Percentiles rank a stretch among this genome's conserved stretches.
Conservation (phyloP, 116 monocot species). For the Papilionanthe hybrid region DNA sequence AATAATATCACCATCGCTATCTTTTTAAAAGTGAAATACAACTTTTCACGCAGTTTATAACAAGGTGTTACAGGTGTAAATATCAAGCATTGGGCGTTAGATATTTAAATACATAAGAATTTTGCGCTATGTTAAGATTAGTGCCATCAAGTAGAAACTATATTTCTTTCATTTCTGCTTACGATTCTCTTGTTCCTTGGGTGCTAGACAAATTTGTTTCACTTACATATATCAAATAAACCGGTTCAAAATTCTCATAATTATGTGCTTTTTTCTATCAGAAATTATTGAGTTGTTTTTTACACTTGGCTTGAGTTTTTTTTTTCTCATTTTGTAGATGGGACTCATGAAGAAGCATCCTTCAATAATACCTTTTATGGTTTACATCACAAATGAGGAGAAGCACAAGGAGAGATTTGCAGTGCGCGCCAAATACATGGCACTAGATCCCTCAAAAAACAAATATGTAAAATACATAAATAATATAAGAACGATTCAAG, state of each 20-base stretch:
- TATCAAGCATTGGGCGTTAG: no score
- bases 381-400: conserved; percentile 46
- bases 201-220: no score
- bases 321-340: conserved; percentile 32
- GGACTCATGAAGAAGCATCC: conserved; percentile 59
- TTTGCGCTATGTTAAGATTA: background rate
- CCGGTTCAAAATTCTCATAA: background rate
- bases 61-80: no score
- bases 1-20: no score
- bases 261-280: background rate
- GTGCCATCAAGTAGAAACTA: background rate
- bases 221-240: background rate
- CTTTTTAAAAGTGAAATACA: no score
- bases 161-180: background rate
- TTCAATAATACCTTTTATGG: conserved; percentile 51
- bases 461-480: conserved; percentile 31
- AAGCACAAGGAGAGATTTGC: conserved; percentile 60
- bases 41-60: no score
- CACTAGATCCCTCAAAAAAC: conserved; percentile 54
- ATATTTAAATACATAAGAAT: no score
- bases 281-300: background rate
- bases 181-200: background rate
- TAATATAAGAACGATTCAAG: conserved; percentile 52
- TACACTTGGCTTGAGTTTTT: background rate
- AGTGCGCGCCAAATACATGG: conserved; percentile 58